Percentiles rank a stretch among this genome's conserved stretches.
phyloP scores from a whole-genome alignment of 2,329 filamentous ascomycete species.

The Trematosphaeria pertusa region DNA sequence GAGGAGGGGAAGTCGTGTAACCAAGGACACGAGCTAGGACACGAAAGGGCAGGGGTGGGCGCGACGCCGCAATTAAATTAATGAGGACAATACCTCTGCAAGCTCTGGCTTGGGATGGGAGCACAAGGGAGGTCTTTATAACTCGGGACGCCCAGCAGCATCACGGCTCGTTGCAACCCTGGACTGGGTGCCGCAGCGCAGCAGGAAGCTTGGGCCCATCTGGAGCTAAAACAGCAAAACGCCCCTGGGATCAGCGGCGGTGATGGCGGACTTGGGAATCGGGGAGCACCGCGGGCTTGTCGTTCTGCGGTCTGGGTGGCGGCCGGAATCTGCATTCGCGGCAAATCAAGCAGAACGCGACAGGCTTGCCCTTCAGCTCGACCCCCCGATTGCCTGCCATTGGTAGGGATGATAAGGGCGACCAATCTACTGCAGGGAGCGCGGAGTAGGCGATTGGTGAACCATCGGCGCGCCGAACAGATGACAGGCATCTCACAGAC shows the following conservation, averaged over 20 bases:
- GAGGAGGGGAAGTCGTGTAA: constrained; percentile 5
- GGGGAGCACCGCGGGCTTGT: constrained; percentile 24
- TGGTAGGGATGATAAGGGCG: constrained; percentile 32
- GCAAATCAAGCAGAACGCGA: constrained; percentile 22
- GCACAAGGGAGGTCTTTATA: constrained; percentile 37
- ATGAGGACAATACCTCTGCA: constrained; percentile 24
- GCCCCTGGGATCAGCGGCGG: constrained; percentile 14
- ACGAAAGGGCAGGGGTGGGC: constrained; percentile 17
- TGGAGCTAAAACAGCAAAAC: constrained; percentile 18
- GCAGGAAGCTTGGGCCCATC: constrained; percentile 21
- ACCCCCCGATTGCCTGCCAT: constrained; percentile 21
- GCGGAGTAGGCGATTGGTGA: too few relatives aligned
- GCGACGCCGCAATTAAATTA: constrained; percentile 23
- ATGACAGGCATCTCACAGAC: constrained; percentile 20
- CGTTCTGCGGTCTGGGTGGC: constrained; percentile 21
- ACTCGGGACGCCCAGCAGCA: constrained; percentile 17
- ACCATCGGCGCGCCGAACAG: constrained; percentile 16
- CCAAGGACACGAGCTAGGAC: constrained; percentile 8
- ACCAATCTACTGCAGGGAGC: constrained; percentile 17
- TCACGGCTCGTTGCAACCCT: constrained; percentile 24
- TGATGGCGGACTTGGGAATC: constrained; percentile 14
- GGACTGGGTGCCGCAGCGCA: constrained; percentile 18
- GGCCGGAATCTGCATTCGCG: constrained; percentile 24
- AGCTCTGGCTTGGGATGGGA: constrained; percentile 16
- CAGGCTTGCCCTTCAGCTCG: constrained; percentile 20